These are phyloP conservation scores for Wickerhamomyces sp. DNA, from an alignment of 1,139 yeast species.

Conservation along the genomic window DNA sequence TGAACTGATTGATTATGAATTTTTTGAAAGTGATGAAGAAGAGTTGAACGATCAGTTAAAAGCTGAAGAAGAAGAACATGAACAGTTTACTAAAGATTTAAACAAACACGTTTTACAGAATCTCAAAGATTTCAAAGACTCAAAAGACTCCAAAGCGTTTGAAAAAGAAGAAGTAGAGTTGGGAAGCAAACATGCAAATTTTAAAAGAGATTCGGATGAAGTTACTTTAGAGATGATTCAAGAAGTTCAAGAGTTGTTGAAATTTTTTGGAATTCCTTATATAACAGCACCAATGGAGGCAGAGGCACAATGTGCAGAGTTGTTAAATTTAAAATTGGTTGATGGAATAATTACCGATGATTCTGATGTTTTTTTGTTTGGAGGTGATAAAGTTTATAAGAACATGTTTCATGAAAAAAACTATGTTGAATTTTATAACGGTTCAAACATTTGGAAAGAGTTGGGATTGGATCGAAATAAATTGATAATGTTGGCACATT, in stretches of 20 bases:
- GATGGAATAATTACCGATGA: conserved; percentile 98
- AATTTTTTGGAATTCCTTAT: conserved; percentile 88
- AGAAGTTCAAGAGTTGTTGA: conserved; percentile 84
- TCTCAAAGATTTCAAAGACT: conserved; percentile 21
- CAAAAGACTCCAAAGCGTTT: too few relatives aligned
- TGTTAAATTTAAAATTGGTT: conserved; percentile 60
- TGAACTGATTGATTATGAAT: conserved; percentile 18
- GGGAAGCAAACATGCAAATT: conserved; percentile 49
- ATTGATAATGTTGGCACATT: conserved; percentile 71
- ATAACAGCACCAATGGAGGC: conserved; percentile 98
- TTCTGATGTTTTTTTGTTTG: conserved; percentile 93
- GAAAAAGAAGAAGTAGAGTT: too few relatives aligned
- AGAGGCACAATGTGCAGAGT: conserved; percentile 93
- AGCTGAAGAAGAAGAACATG: conserved; percentile 70
- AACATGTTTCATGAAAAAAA: conserved; percentile 94
- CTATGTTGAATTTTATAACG: conserved; percentile 80
- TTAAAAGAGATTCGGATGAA: conserved; percentile 84
- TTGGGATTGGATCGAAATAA: conserved; percentile 60
- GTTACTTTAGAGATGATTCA: conserved; percentile 81
- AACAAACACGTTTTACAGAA: conserved; percentile 22
- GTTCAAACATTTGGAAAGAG: conserved; percentile 52
- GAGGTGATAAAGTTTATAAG: conserved; percentile 79
- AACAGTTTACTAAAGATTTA: conserved; percentile 49
- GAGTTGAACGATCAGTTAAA: conserved; percentile 49
- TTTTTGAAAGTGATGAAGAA: conserved; percentile 14